A percentile compares a stretch with the other conserved stretches of the same genome.
These are phyloP conservation scores for Primulina tabacum DNA, from an alignment of 257 asterid genomes.

Conservation along the genomic window DNA sequence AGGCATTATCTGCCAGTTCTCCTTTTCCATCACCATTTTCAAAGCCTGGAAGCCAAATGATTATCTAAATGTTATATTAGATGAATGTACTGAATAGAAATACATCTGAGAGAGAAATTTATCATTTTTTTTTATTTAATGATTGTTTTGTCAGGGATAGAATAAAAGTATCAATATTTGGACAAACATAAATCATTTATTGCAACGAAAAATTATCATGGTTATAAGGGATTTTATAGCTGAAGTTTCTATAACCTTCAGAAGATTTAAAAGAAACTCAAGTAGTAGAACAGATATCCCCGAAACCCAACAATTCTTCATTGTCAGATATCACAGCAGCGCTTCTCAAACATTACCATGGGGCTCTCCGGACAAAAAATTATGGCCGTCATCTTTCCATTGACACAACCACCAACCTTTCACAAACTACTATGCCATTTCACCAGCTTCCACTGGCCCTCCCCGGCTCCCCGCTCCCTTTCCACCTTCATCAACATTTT, in stretches of 20 bases:
- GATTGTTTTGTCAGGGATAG: background rate
- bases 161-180: background rate
- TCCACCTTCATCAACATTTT: slow-evolving; percentile 10
- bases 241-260: slow-evolving; percentile 1
- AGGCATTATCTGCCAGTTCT: slow-evolving; percentile 89
- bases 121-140: slow-evolving; percentile 14
- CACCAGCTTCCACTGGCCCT: slow-evolving; percentile 10
- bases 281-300: background rate
- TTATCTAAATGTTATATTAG: slow-evolving; percentile 21
- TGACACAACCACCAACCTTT: slow-evolving; percentile 9
- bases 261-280: background rate
- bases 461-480: background rate
- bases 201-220: background rate
- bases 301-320: slow-evolving; percentile 6
- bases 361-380: slow-evolving; percentile 1
- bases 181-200: slow-evolving; percentile 11
- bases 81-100: slow-evolving; percentile 20
- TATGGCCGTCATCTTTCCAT: background rate
- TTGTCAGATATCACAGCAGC: background rate
- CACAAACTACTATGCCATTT: slow-evolving; percentile 17
- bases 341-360: slow-evolving; percentile 5
- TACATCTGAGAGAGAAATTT: slow-evolving; percentile 22
- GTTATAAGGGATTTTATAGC: background rate
- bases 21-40: slow-evolving; percentile 97
- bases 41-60: slow-evolving; percentile 67